Percentiles rank a stretch among this genome's conserved stretches.
phyloP scores from a whole-genome alignment of 2,329 filamentous ascomycete species.

The Botrytis sinoallii region DNA sequence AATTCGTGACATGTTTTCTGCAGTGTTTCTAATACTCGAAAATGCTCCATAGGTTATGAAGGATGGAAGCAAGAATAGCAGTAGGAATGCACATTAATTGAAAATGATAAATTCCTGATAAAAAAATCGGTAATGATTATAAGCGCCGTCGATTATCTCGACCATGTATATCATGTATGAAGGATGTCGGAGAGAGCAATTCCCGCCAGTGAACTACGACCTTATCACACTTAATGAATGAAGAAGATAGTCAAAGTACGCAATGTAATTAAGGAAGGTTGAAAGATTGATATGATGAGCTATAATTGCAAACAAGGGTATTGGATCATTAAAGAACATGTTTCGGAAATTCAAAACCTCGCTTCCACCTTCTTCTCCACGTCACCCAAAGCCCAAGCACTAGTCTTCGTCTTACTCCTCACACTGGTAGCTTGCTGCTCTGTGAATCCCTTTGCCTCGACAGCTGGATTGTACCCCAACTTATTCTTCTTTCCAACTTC shows the following conservation, averaged over 20 bases:
- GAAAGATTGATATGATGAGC: neutral
- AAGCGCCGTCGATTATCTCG: accelerated
- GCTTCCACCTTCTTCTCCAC: constrained; percentile 70
- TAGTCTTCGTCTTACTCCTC: constrained; percentile 62
- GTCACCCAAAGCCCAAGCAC: constrained; percentile 77
- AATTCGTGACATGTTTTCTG: neutral
- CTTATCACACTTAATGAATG: neutral
- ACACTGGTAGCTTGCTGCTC: constrained; percentile 67
- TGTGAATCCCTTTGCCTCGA: constrained; percentile 85
- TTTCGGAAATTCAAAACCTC: constrained; percentile 49
- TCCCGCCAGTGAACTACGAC: accelerated
- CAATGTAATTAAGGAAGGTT: accelerated
- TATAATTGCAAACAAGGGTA: neutral
- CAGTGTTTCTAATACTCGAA: neutral
- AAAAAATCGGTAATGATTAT: accelerated
- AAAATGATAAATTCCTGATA: neutral
- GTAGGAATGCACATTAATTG: neutral
- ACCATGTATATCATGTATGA: neutral
- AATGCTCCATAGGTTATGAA: neutral
- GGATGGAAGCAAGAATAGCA: accelerated
- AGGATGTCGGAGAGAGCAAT: accelerated
- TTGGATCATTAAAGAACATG: neutral
- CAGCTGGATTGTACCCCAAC: constrained; percentile 88
- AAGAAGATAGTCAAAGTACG: neutral
- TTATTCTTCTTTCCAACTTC: constrained; percentile 64